Conservation (phyloP, 306 rosid species). For the Cicer arietinum region DNA sequence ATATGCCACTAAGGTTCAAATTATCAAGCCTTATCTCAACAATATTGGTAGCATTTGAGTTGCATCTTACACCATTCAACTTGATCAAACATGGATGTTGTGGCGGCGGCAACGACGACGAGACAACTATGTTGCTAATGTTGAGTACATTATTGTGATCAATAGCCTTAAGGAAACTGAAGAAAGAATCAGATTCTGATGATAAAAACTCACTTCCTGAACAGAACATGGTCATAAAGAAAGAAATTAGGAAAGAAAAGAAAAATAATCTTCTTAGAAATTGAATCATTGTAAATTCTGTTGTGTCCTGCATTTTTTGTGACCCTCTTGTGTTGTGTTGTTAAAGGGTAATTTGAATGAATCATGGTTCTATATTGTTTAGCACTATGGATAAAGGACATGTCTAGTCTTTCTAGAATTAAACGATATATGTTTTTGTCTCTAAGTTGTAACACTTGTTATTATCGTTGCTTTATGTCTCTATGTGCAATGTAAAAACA, state of each 20-base stretch:
- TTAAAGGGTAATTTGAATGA: conserved; percentile 10
- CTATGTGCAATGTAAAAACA: conserved; percentile 41
- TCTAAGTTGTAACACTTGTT: conserved; percentile 38
- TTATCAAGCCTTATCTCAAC: conserved; percentile 44
- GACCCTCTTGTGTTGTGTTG: not conserved
- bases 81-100: conserved; percentile 47
- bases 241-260: conserved; percentile 3
- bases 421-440: conserved; percentile 1
- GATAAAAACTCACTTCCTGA: conserved; percentile 41
- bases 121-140: conserved; percentile 13
- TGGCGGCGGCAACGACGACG: not conserved
- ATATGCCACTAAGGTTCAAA: conserved; percentile 48
- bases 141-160: conserved; percentile 51
- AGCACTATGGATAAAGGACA: conserved; percentile 48
- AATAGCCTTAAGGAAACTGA: conserved; percentile 45
- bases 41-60: conserved; percentile 41
- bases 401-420: conserved; percentile 37
- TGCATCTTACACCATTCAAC: conserved; percentile 45
- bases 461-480: conserved; percentile 36
- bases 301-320: conserved; percentile 44
- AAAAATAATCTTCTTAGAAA: conserved; percentile 21
- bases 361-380: conserved; percentile 33
- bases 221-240: conserved; percentile 25
- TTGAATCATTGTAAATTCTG: conserved; percentile 21
- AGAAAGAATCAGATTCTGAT: conserved; percentile 47